phyloP scores from a whole-genome alignment of 1,284 basidiomycete genomes.

The Chalciporus sp. region DNA sequence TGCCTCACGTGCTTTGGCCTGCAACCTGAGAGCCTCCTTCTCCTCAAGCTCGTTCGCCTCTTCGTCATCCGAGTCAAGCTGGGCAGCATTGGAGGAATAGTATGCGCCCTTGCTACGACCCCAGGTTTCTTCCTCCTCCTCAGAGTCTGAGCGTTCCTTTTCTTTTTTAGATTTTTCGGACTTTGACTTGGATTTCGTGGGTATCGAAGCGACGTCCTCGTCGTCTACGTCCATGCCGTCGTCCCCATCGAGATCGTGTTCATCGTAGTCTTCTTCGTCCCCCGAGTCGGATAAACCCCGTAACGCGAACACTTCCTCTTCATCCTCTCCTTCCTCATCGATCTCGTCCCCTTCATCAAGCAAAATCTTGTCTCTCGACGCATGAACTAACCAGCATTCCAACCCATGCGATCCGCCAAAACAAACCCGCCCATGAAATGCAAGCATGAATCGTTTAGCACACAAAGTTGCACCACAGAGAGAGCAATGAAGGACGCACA shows the following conservation, averaged over 20 bases:
- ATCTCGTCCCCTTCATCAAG: constrained; percentile 57
- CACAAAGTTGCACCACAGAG: not conserved
- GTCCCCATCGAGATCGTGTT: constrained; percentile 48
- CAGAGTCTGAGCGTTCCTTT: constrained; percentile 40
- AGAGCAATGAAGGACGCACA: constrained; percentile 48
- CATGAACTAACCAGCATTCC: constrained; percentile 54
- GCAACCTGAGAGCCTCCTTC: constrained; percentile 83
- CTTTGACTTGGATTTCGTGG: constrained; percentile 28
- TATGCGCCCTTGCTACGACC: constrained; percentile 77
- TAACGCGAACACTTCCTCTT: constrained; percentile 64
- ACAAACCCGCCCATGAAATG: not conserved
- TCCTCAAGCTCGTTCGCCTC: constrained; percentile 87
- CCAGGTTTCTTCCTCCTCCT: constrained; percentile 80
- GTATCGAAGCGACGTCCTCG: constrained; percentile 35
- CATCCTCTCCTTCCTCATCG: constrained; percentile 46
- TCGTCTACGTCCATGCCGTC: constrained; percentile 54
- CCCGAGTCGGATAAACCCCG: constrained; percentile 41
- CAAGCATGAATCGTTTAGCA: not conserved
- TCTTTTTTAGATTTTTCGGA: constrained; percentile 37
- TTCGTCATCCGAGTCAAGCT: constrained; percentile 83
- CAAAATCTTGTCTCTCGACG: constrained; percentile 75
- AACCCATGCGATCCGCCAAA: not conserved
- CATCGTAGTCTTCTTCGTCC: constrained; percentile 67
- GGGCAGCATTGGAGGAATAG: constrained; percentile 82
- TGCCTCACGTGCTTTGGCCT: constrained; percentile 71